A percentile compares a stretch with the other conserved stretches of the same genome.
Conservation (phyloP, 345 rosid species). For the Litchi chinensis region DNA sequence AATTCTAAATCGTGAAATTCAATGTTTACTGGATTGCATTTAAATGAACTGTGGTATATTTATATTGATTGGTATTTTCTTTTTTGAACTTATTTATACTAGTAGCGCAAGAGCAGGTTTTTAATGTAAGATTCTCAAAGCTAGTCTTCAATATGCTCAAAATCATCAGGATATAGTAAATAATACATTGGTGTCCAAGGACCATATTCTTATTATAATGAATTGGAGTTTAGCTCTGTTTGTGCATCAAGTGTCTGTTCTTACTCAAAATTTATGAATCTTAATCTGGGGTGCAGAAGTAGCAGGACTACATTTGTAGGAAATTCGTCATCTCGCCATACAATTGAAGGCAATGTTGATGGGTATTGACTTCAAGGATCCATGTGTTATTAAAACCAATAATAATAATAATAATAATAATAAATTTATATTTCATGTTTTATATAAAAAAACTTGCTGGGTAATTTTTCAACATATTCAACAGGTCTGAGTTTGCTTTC, state of each 20-base stretch:
- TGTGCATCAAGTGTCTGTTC: neutral
- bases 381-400: neutral
- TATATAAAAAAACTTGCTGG: neutral
- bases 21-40: too few relatives aligned
- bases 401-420: neutral
- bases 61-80: neutral
- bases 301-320: conserved; percentile 38
- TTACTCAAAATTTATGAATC: neutral
- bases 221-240: neutral
- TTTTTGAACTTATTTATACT: neutral
- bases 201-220: neutral
- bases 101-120: neutral
- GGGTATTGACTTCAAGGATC: conserved; percentile 50
- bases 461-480: conserved; percentile 13
- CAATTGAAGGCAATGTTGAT: conserved; percentile 46
- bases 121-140: neutral
- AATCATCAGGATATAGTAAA: neutral
- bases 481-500: conserved; percentile 80
- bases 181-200: neutral
- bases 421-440: neutral
- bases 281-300: conserved; percentile 40
- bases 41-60: neutral
- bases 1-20: neutral
- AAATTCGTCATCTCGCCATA: conserved; percentile 45
- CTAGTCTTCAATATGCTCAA: neutral